Evolutionary conservation across 2,329 filamentous ascomycete genomes (phyloP).

Genomic region (Fusarium euwallaceae): DNA sequence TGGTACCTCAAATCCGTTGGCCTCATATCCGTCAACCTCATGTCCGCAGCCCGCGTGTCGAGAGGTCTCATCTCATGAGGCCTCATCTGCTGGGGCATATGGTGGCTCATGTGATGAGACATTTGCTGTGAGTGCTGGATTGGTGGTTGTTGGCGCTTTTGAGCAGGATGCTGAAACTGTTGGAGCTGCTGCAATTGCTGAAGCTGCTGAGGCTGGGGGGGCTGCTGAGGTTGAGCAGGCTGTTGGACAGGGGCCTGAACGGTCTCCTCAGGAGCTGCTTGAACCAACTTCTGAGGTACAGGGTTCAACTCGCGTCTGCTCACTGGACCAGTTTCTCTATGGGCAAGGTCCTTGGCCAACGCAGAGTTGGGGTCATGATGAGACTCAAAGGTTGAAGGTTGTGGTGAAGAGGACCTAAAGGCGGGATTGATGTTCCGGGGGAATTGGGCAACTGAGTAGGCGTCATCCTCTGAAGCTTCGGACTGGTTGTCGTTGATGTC

Average conservation of each 20-base stretch:
- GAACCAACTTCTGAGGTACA: slow-evolving; percentile 63
- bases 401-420: slow-evolving; percentile 94
- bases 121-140: slow-evolving; percentile 39
- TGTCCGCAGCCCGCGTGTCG: slow-evolving; percentile 2
- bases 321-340: slow-evolving; percentile 62
- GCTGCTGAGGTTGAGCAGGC: slow-evolving; percentile 15
- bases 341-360: slow-evolving; percentile 77
- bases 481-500: slow-evolving; percentile 86
- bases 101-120: slow-evolving; percentile 26
- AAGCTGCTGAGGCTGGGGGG: slow-evolving; percentile 26
- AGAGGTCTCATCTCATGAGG: slow-evolving; percentile 10
- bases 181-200: slow-evolving; percentile 28
- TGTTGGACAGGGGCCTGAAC: slow-evolving; percentile 29
- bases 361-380: slow-evolving; percentile 88
- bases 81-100: slow-evolving; percentile 34
- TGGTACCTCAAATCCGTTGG: slow-evolving; percentile 1
- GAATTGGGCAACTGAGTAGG: slow-evolving; percentile 96
- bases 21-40: slow-evolving; percentile 11
- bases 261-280: slow-evolving; percentile 38
- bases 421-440: slow-evolving; percentile 95
- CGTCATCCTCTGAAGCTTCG: slow-evolving; percentile 86
- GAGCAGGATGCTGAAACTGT: slow-evolving; percentile 14
- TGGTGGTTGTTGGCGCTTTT: slow-evolving; percentile 28
- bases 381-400: slow-evolving; percentile 92
- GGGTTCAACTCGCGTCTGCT: slow-evolving; percentile 64